Conservation (phyloP, 768 basidiomycete species). For the Leucosporidium scottii region DNA sequence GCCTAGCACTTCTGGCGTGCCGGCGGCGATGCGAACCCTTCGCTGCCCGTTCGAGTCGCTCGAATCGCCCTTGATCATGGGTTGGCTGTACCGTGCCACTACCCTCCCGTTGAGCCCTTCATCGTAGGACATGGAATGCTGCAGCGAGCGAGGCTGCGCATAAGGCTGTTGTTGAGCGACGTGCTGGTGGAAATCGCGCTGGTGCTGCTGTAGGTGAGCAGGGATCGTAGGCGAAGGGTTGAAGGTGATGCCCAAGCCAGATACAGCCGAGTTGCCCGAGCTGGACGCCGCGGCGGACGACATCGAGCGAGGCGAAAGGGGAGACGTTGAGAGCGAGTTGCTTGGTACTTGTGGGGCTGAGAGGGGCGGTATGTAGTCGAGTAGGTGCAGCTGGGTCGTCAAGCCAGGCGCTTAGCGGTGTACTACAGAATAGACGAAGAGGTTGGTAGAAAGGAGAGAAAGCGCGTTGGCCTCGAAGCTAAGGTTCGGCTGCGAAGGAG, state of each 20-base stretch:
- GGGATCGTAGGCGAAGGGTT: slow-evolving; percentile 1
- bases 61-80: slow-evolving; percentile 10
- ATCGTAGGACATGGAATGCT: slow-evolving; percentile 26
- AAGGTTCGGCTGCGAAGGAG: no score
- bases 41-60: slow-evolving; percentile 3
- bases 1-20: slow-evolving; percentile 19
- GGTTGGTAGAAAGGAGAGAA: no score
- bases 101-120: slow-evolving; percentile 9
- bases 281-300: slow-evolving; percentile 3
- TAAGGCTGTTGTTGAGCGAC: not conserved
- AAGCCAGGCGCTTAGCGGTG: no score
- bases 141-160: slow-evolving; percentile 1
- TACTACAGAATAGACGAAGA: no score
- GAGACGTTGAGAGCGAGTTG: not conserved
- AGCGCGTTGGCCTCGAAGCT: no score
- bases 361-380: no score
- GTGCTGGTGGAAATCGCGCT: not conserved
- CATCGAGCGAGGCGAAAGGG: slow-evolving; percentile 2
- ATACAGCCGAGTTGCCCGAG: slow-evolving; percentile 5
- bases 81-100: not conserved
- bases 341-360: no score
- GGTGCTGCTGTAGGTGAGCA: not conserved
- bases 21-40: slow-evolving; percentile 19
- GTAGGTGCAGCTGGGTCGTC: no score
- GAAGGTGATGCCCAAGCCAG: slow-evolving; percentile 29